Evolutionary conservation across 352 stramenopile species (phyloP), one percentile per base, ranked within the genome.

Genomic region (Pythium phragmitis): DNA sequence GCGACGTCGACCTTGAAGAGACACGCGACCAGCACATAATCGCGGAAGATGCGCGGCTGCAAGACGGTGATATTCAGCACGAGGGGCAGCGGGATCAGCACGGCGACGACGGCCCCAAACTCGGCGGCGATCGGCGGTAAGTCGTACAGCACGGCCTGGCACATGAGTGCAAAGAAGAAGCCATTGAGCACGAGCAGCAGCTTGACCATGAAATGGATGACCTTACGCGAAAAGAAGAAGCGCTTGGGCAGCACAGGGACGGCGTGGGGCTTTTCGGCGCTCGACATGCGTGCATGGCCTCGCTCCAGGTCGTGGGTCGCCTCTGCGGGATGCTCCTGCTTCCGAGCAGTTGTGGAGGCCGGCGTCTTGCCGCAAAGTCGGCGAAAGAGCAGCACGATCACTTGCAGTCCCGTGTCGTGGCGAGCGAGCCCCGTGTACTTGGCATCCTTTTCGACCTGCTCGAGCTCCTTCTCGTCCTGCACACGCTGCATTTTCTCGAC

Each of bases 81-180:
- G 14, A 71, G 52, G 11, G 55, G 63, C 5, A 69, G 52, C 33
- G 56, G 55, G 8, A 69, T 33, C 16, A 56, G 11, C 21, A 59
- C 21, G 4, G 26, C 41, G 2, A 33, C 23, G 7, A 64, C 2
- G 9, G 39, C 19, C 2, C 59, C 57, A 14, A 53, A 59, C 17
- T 54, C 17, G 26, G 54, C 23, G 59, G 59, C 59, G 17, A 67
- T 28, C n/a, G 51, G 19, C 2, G 43, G 51, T 26, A 71, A 23
- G 11, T 71, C 41, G 53, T 71, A 71, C 7, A 63, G 19, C 3
- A 71, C 53, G 36, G 36, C 34, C 33, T 66, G 60, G 37, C 65
- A 65, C 41, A 70, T 47, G 41, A 70, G 50, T 43, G 64, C 64
- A 21, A 62, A 53, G 57, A 65, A 70, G 52, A 70, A 70, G 2